phyloP scores from a whole-genome alignment of 441 rosid genomes.

The Brassica hybrid region DNA sequence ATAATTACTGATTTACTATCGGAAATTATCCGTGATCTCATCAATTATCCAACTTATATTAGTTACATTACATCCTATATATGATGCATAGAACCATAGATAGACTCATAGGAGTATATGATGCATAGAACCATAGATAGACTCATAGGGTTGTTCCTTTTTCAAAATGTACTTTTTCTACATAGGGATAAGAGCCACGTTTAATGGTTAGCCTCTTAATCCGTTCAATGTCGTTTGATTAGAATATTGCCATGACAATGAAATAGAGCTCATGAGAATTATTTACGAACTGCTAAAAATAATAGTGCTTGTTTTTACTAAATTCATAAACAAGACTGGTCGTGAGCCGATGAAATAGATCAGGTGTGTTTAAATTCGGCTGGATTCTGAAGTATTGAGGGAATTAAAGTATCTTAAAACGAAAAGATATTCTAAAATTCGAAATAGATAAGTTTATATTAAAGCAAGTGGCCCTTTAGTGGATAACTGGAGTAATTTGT shows the following conservation, averaged over 20 bases:
- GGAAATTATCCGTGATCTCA: not conserved
- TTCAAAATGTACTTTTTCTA: not conserved
- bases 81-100: not conserved
- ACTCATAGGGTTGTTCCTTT: conserved; percentile 7
- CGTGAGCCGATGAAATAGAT: not conserved
- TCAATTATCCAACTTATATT: not conserved
- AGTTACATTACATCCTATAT: not conserved
- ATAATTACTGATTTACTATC: conserved; percentile 17
- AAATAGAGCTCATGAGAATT: not conserved
- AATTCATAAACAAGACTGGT: not conserved
- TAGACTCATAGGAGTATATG: not conserved
- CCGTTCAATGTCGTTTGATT: conserved; percentile 2
- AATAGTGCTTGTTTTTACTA: not conserved
- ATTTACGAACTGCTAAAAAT: not conserved
- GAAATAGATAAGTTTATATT: conserved; percentile 27
- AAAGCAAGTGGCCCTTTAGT: conserved; percentile 30
- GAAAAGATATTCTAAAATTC: conserved; percentile 27
- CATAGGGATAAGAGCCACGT: conserved; percentile 9
- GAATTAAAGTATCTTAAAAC: not conserved
- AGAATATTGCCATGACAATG: not conserved
- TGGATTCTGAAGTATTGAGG: conserved; percentile 13
- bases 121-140: not conserved
- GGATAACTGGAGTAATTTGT: conserved; percentile 28
- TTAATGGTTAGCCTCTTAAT: conserved; percentile 7
- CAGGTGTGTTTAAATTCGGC: conserved; percentile 10